These are phyloP conservation scores for Botryosphaeria dothidea DNA, from an alignment of 2,329 filamentous ascomycete species.

Conservation along the genomic window DNA sequence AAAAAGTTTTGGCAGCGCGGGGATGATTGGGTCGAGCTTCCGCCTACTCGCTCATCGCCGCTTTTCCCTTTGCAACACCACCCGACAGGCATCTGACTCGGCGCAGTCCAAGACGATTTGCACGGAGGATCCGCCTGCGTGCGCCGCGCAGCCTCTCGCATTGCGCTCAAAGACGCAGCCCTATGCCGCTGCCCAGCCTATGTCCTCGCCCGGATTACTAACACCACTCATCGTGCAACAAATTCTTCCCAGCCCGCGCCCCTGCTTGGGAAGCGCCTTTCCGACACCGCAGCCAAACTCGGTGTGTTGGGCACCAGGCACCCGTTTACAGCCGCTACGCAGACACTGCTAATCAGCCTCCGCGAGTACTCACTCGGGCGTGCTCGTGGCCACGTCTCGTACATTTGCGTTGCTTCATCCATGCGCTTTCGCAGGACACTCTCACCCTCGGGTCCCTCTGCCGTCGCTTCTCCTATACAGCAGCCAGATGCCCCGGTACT, in stretches of 20 bases:
- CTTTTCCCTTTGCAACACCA: conserved; percentile 7
- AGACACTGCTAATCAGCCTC: too few species aligned
- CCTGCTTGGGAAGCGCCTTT: too few species aligned
- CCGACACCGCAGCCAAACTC: not conserved
- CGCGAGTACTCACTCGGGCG: too few species aligned
- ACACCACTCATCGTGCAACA: not conserved
- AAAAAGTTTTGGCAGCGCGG: conserved; percentile 10
- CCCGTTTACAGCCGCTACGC: too few species aligned
- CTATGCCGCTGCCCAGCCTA: not conserved
- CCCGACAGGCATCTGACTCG: not conserved
- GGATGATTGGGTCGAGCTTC: conserved; percentile 15
- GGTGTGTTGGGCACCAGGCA: too few species aligned
- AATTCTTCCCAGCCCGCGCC: too few species aligned
- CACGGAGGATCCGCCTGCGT: not conserved
- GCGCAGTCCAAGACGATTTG: not conserved
- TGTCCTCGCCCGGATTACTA: conserved; percentile 5
- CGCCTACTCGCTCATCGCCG: not conserved
- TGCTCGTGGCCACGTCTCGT: too few species aligned
- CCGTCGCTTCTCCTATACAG: too few species aligned
- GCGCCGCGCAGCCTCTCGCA: not conserved
- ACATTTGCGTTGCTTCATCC: too few species aligned
- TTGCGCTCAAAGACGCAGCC: not conserved
- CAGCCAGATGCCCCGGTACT: too few species aligned
- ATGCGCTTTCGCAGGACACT: too few species aligned
- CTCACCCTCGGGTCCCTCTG: too few species aligned